A percentile compares a stretch with the other conserved stretches of the same genome.
Conservation (phyloP, 805 yeast genomes). For the Wickerhamiella nectarea region DNA sequence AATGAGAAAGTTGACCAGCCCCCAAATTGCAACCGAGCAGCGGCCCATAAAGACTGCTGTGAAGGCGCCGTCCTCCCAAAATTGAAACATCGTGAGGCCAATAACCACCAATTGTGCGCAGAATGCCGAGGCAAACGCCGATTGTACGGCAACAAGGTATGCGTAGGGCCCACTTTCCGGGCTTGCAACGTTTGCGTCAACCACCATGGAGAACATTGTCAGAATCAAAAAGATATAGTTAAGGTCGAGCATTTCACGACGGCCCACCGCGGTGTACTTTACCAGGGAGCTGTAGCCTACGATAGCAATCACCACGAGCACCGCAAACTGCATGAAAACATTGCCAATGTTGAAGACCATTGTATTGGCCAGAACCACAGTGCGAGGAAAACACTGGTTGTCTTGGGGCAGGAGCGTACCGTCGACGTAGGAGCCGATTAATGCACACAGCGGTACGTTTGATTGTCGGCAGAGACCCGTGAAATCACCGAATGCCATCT, state of each 20-base stretch:
- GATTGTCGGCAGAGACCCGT: conserved; percentile 3
- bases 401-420: neutral
- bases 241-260: conserved; percentile 70
- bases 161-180: conserved; percentile 65
- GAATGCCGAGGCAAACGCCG: conserved; percentile 57
- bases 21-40: conserved; percentile 40
- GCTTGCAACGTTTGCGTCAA: conserved; percentile 87
- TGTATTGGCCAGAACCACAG: conserved; percentile 81
- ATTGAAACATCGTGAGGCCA: conserved; percentile 72
- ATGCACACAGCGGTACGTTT: neutral
- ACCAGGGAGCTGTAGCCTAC: conserved; percentile 65
- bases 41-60: conserved; percentile 47
- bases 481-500: conserved; percentile 7
- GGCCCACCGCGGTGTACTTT: conserved; percentile 89
- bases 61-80: conserved; percentile 89
- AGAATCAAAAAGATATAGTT: conserved; percentile 47
- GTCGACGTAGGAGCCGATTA: neutral
- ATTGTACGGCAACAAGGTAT: conserved; percentile 70
- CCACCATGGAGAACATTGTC: conserved; percentile 54
- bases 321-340: conserved; percentile 71
- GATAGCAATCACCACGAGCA: conserved; percentile 48
- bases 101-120: conserved; percentile 57
- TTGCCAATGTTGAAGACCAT: conserved; percentile 80
- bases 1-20: conserved; percentile 51
- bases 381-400: conserved; percentile 59